Base-by-base conservation (phyloP, 106 monocot genomes). In the Agapanthus africanus region DNA sequence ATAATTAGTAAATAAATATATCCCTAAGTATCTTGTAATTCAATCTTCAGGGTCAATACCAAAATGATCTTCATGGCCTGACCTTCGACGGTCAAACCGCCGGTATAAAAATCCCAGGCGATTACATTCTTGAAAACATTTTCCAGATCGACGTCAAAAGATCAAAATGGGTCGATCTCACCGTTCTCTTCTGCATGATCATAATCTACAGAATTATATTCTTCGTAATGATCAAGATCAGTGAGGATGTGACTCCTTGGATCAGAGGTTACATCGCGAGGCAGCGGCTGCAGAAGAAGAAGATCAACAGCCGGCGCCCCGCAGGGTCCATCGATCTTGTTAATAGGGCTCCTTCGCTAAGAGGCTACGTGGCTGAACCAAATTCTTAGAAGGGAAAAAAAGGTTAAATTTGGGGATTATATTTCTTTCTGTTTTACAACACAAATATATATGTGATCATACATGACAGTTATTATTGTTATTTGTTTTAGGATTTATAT, bases 211-310 rank as follows among this genome's bases (percentile, higher is more conserved):
- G 86, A 22, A 37, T 86, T 4, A 1, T 86, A 1, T 86, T 86
- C 73, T 86, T 86, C 61, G 15, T 82, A 42, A 82, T 82, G 86
- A 86, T 86, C 50, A 82, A 82, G 76, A 64, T 86, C 26, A 82
- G 66, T 9, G 86, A 86, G 56, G 82, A 86, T 25, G 86, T 79
- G 37, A 73, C 79, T 1, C 86, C 86, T 21, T 86, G 82, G 82
- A 34, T 82, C 36, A 73, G 86, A 59, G 86, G 82, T 0, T 76
- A 71, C 62, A 73, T 82, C 8, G 86, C 86, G 0, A 86, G 79
- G 67, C 68, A 79, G 57, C 59, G 79, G 72, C 63, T 86, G 16
- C 63, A 76, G 51, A 69, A 82, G 41, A 73, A 76, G 69, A 68
- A 68, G 23, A 30, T 46, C 49, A 32, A 8, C 0, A 21, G 68